phyloP scores from a whole-genome alignment of 2,329 filamentous ascomycete genomes.

The Stagonosporopsis tanaceti region DNA sequence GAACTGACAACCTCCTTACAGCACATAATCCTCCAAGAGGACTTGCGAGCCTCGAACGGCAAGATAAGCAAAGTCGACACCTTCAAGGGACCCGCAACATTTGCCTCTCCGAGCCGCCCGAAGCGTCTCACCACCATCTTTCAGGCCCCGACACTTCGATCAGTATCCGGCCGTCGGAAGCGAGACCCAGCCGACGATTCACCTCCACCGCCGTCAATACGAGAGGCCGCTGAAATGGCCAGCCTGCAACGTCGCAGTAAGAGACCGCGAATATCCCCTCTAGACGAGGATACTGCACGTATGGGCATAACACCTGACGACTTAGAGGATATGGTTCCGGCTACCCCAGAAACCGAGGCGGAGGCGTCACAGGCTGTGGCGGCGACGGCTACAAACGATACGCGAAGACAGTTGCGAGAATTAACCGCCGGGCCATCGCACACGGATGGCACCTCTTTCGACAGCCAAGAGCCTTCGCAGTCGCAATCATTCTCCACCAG shows the following conservation, averaged over 20 bases:
- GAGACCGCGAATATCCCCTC: conserved; percentile 53
- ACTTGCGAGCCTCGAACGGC: conserved; percentile 58
- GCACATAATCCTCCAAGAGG: conserved; percentile 55
- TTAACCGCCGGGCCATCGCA: conserved; percentile 35
- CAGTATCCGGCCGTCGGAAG: conserved; percentile 51
- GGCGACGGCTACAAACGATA: conserved; percentile 25
- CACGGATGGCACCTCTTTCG: conserved; percentile 21
- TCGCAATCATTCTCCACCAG: conserved; percentile 37
- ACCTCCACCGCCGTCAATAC: conserved; percentile 62
- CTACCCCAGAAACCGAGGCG: conserved; percentile 50
- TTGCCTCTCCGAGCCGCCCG: conserved; percentile 51
- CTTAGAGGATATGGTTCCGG: conserved; percentile 43
- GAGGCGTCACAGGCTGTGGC: conserved; percentile 35
- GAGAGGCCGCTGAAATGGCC: conserved; percentile 61
- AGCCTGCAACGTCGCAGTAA: conserved; percentile 60
- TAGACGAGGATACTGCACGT: conserved; percentile 32
- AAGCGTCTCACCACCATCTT: conserved; percentile 39
- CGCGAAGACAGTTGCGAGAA: conserved; percentile 39
- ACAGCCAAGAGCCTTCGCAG: conserved; percentile 24
- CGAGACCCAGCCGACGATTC: conserved; percentile 50
- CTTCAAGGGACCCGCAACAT: conserved; percentile 53
- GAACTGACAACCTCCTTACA: conserved; percentile 41
- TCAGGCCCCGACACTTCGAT: conserved; percentile 32
- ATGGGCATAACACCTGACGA: conserved; percentile 42
- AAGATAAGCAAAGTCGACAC: conserved; percentile 51